Evolutionary conservation across 805 yeast species (phyloP), one percentile per base, ranked within the genome.

Genomic region (Spathaspora hagerdaliae): DNA sequence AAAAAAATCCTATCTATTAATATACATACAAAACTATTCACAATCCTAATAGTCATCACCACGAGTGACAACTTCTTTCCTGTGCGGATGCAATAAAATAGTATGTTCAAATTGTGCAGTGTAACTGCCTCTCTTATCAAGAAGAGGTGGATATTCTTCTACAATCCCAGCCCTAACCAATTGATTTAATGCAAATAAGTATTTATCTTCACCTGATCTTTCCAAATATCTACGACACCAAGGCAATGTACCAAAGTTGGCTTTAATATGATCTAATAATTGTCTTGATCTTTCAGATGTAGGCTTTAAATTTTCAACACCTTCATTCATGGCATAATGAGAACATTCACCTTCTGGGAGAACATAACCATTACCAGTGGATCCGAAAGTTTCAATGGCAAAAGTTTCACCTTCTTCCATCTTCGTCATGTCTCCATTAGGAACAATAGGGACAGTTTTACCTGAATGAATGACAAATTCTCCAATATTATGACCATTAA

Each of bases 341-440:
- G 97, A 90, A 57, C 92, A 85, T 67, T 94, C 99, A 39, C 99
- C 99, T 49, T 82, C 85, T 7, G 82, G 71, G 40, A 83, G 71
- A 32, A 94, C 98, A 56, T 83, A 85, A 33, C 98, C 99, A 48
- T 85, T 79, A 50, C 99, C 99, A 1, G 99, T 94, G 38, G 96
- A 80, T 10, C 99, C 99, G 60, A 94, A 94, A 2, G 99, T 94
- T 70, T 94, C 99, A 60, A 94, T 92, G 49, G 99, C 99, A 74
- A 88, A 92, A 2, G 89, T 84, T 66, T 94, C 99, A 51, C 97
- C 97, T 72, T 94, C 99, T 65, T 94, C 99, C 97, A 94, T 92
- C 76, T 92, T 92, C 9, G 98, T 94, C 65, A 79, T 79, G 63
- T 94, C 99, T 7, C 90, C 92, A 58, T 87, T 87, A 58, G 91